phyloP scores from a whole-genome alignment of 306 rosid genomes.

The barrel medic (Medicago truncatula) region DNA sequence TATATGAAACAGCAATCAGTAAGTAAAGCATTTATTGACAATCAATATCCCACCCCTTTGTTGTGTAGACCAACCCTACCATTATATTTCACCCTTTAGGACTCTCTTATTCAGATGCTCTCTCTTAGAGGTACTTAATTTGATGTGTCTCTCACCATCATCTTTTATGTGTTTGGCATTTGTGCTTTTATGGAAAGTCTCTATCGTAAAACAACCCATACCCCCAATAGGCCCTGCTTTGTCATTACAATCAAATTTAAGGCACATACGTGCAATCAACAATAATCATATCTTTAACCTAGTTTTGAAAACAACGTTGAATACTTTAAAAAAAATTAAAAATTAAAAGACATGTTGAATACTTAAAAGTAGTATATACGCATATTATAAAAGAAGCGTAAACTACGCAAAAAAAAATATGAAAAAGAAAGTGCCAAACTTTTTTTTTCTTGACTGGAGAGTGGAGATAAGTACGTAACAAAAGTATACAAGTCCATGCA shows the following conservation, averaged over 20 bases:
- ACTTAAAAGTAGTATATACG: too few species aligned
- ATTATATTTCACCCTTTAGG: neutral
- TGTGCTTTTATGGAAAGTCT: conserved; percentile 58
- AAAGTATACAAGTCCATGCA: too few species aligned
- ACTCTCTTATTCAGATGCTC: neutral
- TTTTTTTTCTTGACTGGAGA: too few species aligned
- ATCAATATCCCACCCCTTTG: conserved; percentile 27
- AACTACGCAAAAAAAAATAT: too few species aligned
- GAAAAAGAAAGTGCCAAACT: too few species aligned
- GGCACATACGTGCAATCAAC: conserved; percentile 19
- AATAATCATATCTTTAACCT: conserved; percentile 3
- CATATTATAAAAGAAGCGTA: too few species aligned
- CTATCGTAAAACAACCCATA: conserved; percentile 46
- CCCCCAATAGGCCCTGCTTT: conserved; percentile 56
- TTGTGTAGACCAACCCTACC: conserved; percentile 10
- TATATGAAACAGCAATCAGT: conserved; percentile 17
- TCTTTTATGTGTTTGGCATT: conserved; percentile 50
- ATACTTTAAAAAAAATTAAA: too few species aligned
- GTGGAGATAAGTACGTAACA: too few species aligned
- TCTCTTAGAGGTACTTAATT: neutral
- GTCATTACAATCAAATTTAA: conserved; percentile 29
- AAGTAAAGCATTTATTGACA: conserved; percentile 24
- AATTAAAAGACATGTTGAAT: neutral
- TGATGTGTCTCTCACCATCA: conserved; percentile 51
- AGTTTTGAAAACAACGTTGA: conserved; percentile 13